Percentiles rank a stretch among this genome's conserved stretches.
These are phyloP conservation scores for Parasarocladium wereldwijsianum DNA, from an alignment of 2,329 filamentous ascomycete genomes.

Conservation along the genomic window DNA sequence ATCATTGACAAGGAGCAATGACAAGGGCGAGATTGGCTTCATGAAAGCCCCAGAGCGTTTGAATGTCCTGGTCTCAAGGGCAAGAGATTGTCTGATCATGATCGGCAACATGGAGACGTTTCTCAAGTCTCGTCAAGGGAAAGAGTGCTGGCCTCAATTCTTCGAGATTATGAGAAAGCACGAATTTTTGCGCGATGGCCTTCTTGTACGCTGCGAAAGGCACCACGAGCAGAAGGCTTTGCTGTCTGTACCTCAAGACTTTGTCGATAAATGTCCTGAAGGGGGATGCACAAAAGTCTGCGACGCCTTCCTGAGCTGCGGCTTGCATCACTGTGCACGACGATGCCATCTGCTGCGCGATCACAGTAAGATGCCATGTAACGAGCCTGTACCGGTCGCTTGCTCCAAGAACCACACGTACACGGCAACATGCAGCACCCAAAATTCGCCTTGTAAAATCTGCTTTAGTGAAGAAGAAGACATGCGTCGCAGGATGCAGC, in stretches of 20 bases:
- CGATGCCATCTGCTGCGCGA: slow-evolving; percentile 48
- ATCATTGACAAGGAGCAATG: slow-evolving; percentile 54
- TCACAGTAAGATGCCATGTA: slow-evolving; percentile 33
- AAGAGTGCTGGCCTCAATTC: slow-evolving; percentile 37
- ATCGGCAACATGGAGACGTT: slow-evolving; percentile 59
- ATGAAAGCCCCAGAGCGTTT: slow-evolving; percentile 50
- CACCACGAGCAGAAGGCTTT: slow-evolving; percentile 36
- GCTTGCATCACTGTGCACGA: slow-evolving; percentile 40
- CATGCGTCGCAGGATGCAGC: slow-evolving; percentile 23
- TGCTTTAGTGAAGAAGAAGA: slow-evolving; percentile 38
- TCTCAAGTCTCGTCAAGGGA: slow-evolving; percentile 28
- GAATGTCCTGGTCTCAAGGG: slow-evolving; percentile 56
- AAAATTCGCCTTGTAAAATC: slow-evolving; percentile 25
- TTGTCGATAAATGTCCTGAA: slow-evolving; percentile 48
- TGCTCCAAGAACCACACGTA: slow-evolving; percentile 38
- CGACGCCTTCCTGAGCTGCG: slow-evolving; percentile 38
- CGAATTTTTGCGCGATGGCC: slow-evolving; percentile 40
- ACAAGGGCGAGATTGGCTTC: slow-evolving; percentile 51
- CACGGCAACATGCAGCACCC: slow-evolving; percentile 28
- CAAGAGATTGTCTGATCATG: slow-evolving; percentile 50
- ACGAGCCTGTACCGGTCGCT: slow-evolving; percentile 19
- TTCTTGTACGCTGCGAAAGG: slow-evolving; percentile 44
- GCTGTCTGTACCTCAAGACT: slow-evolving; percentile 37
- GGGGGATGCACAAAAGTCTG: slow-evolving; percentile 54
- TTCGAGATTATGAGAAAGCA: slow-evolving; percentile 38